phyloP scores from a whole-genome alignment of 805 yeast genomes.

The Teunomyces panamensis region DNA sequence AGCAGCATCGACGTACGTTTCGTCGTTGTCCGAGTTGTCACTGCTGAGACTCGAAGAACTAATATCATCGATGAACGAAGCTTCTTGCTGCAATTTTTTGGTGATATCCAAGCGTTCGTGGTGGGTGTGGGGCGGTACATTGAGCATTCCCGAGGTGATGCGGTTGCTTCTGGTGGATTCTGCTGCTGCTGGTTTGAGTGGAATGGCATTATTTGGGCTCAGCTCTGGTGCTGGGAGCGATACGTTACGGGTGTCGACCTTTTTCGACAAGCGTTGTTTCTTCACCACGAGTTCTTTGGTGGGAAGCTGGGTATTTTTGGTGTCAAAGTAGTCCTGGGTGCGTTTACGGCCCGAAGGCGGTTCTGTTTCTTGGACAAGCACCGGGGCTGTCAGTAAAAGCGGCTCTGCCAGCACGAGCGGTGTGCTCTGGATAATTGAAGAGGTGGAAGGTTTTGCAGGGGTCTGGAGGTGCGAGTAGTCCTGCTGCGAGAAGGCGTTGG shows the following conservation, averaged over 20 bases:
- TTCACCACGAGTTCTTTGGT: slow-evolving; percentile 8
- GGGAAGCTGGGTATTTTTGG: slow-evolving; percentile 21
- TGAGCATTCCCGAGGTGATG: slow-evolving; percentile 43
- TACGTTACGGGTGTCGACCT: slow-evolving; percentile 18
- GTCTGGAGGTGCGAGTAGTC: neutral
- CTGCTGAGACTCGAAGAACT: neutral
- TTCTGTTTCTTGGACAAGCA: slow-evolving; percentile 9
- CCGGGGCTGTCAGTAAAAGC: slow-evolving; percentile 22
- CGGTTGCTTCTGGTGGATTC: slow-evolving; percentile 14
- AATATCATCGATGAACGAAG: neutral
- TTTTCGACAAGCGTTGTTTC: slow-evolving; percentile 4
- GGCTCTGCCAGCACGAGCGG: slow-evolving; percentile 13
- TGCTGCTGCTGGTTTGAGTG: slow-evolving; percentile 12
- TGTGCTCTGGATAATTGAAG: slow-evolving; percentile 7
- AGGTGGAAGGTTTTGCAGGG: neutral
- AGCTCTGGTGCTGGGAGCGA: slow-evolving; percentile 37
- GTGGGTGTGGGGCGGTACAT: slow-evolving; percentile 29
- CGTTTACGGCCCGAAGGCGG: slow-evolving; percentile 15
- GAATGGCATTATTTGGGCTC: slow-evolving; percentile 21
- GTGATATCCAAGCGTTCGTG: slow-evolving; percentile 18
- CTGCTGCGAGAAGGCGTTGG: slow-evolving; percentile 16
- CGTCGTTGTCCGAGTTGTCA: neutral
- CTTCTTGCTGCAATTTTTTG: neutral
- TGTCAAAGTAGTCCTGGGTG: slow-evolving; percentile 22
- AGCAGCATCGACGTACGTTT: neutral